Evolutionary conservation across 768 basidiomycete species (phyloP).

Genomic region (Symmetrospora coprosmae): DNA sequence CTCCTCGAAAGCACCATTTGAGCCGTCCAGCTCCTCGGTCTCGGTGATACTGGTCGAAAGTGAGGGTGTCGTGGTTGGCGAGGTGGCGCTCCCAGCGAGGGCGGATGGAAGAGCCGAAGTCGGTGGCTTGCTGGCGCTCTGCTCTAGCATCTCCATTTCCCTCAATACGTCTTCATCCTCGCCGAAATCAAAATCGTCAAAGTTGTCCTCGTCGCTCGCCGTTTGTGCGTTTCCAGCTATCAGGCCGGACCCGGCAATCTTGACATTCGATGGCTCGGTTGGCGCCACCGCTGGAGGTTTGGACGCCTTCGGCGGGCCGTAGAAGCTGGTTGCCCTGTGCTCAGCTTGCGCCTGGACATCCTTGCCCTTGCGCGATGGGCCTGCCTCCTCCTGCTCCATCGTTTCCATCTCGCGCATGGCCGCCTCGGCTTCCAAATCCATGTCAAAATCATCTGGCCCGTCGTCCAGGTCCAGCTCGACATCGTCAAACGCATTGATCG

Average conservation of each 20-base stretch:
- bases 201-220: conserved; percentile 22
- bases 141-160: background rate
- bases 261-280: too few relatives aligned
- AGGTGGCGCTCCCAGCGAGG: background rate
- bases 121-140: background rate
- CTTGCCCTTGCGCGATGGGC: background rate
- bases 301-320: background rate
- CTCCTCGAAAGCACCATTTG: background rate
- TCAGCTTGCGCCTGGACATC: background rate
- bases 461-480: conserved; percentile 46
- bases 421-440: conserved; percentile 30
- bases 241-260: too few relatives aligned
- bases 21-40: too few relatives aligned
- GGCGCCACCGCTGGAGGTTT: too few relatives aligned
- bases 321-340: background rate
- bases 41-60: background rate
- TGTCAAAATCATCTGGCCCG: background rate
- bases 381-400: background rate
- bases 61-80: too few relatives aligned
- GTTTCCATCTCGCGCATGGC: conserved; percentile 22
- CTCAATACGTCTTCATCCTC: conserved; percentile 14
- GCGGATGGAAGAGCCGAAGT: background rate
- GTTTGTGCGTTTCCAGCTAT: too few relatives aligned
- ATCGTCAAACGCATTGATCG: too few relatives aligned
- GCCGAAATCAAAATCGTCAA: conserved; percentile 19